Percentiles rank a stretch among this genome's conserved stretches.
Evolutionary conservation across 176 grass and related monocot species (phyloP).

Genomic region (Hordeum vulgare): MorexV3_pseudomolecules_assembly NC_058519.1:596332345-596332844

Average conservation of each 20-base stretch:
- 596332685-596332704: background rate
- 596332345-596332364: conserved; percentile 55
- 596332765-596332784: background rate
- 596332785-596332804: too few species aligned
- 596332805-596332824: too few species aligned
- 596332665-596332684: conserved; percentile 25
- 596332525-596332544: background rate
- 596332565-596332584: background rate
- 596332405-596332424: conserved; percentile 71
- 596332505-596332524: background rate
- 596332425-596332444: conserved; percentile 75
- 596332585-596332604: background rate
- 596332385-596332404: conserved; percentile 71
- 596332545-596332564: background rate
- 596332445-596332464: conserved; percentile 21
- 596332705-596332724: background rate
- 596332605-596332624: conserved; percentile 36
- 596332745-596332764: background rate
- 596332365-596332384: conserved; percentile 76
- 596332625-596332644: background rate
- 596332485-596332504: conserved; percentile 25
- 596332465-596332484: background rate
- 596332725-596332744: background rate
- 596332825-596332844: too few species aligned
- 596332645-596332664: background rate